Base-by-base conservation (phyloP, 2,329 filamentous ascomycete genomes). In the Aspergillus niger region DNA sequence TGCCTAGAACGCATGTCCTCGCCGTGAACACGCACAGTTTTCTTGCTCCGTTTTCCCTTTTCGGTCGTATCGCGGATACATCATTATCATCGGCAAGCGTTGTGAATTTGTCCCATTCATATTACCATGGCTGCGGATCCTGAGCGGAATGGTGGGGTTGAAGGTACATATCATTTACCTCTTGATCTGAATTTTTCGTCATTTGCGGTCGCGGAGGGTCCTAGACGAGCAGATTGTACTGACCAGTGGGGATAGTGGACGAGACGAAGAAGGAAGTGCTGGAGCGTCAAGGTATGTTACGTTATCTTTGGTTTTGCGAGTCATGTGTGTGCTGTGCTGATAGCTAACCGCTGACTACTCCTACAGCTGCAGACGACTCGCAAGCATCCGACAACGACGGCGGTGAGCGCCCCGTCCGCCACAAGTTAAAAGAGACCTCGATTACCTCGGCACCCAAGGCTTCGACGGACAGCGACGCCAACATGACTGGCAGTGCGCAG, bases 341-440 rank as follows among this genome's bases (percentile, higher is more conserved):
- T 36, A 36, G 11, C 32, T 36, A 11, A 36, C 11, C 11, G 32
- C 26, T 26, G 10, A 13, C 32, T 36, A 13, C 32, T 13, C 11
- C 4, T 36, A 64, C 63, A 55, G 63, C 66, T 39, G 67, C 71
- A 48, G 65, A 70, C 49, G 63, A 70, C 57, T 70, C 71, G 48
- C 71, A 72, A 57, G 63, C 63, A 48, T 76, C 72, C 36, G 76
- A 77, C 64, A 75, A 77, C 62, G 76, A 78, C 39, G 68, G 72
- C 52, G 81, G 82, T 62, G 85, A 87, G 71, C 82, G 81, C 61
- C 84, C 84, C 8, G 83, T 87, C 39, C 78, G 86, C 60, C 82
- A 87, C 70, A 85, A 86, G 73, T 76, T 89, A 57, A 83, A 86
- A 72, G 83, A 87, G 67, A 86, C 86, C 3, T 80, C 83, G n/a